Conservation (phyloP, 148 eudicot genomes). For the Vaccinium darrowii region DNA sequence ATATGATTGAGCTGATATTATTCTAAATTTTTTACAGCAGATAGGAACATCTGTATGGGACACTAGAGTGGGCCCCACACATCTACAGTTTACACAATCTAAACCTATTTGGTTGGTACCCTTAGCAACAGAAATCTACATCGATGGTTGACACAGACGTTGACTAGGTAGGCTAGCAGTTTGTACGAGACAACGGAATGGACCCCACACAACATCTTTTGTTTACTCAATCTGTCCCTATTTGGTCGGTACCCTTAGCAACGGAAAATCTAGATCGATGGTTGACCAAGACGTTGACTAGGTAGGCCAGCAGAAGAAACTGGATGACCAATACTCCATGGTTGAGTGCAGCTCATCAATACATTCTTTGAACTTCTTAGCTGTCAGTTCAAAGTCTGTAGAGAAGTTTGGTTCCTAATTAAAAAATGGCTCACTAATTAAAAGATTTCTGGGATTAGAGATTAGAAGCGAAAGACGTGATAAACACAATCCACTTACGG, state of each 20-base stretch:
- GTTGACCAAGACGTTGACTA: neutral
- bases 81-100: too few species aligned
- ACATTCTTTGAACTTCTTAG: neutral
- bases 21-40: too few species aligned
- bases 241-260: neutral
- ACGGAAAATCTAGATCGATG: neutral
- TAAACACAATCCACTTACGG: neutral
- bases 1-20: too few species aligned
- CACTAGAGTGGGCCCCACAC: too few species aligned
- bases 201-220: too few species aligned
- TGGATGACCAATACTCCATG: neutral
- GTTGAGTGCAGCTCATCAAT: neutral
- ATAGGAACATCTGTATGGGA: too few species aligned
- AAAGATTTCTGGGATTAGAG: neutral
- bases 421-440: neutral
- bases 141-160: too few species aligned
- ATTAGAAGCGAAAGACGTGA: neutral
- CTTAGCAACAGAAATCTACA: too few species aligned
- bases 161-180: too few species aligned
- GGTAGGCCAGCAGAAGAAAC: neutral
- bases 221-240: too few species aligned
- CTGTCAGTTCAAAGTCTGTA: neutral
- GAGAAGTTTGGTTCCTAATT: neutral
- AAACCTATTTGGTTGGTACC: too few species aligned
- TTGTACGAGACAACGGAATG: too few species aligned